Percentiles rank a stretch among this genome's conserved stretches.
These are phyloP conservation scores for Scenedesmus sp. DNA, from an alignment of 163 green algal genomes.

Conservation along the genomic window DNA sequence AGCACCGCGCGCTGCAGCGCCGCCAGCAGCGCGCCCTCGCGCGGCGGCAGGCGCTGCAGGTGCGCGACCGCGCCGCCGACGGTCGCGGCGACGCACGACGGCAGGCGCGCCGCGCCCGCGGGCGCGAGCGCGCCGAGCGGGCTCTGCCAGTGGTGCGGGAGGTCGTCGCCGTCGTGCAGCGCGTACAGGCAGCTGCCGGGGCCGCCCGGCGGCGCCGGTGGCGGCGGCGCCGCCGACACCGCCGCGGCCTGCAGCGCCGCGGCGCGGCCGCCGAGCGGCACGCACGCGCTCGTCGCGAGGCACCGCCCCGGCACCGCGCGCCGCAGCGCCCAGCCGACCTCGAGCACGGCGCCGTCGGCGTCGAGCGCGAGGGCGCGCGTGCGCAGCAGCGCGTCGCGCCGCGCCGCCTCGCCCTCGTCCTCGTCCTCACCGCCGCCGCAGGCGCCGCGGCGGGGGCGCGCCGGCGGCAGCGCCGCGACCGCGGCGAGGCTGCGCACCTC, in stretches of 20 bases:
- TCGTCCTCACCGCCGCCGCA: too few relatives aligned
- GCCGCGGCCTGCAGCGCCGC: neutral
- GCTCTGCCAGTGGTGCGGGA: constrained; percentile 11
- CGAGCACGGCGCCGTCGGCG: neutral
- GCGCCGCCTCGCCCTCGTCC: too few relatives aligned
- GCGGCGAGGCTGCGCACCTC: constrained; percentile 4
- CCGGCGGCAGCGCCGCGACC: constrained; percentile 20
- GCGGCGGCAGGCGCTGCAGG: neutral
- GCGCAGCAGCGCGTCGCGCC: too few relatives aligned
- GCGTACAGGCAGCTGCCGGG: neutral
- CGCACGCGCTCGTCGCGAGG: neutral
- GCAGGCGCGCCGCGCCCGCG: neutral
- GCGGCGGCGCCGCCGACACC: neutral
- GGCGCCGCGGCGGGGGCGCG: neutral
- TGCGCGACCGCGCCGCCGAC: neutral
- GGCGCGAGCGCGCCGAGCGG: neutral
- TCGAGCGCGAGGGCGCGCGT: constrained; percentile 16
- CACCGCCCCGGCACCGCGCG: neutral
- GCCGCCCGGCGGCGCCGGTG: neutral
- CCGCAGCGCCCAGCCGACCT: constrained; percentile 17
- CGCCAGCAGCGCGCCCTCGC: constrained; percentile 20
- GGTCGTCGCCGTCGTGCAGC: neutral
- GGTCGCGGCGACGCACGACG: neutral
- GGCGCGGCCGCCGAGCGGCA: constrained; percentile 4
- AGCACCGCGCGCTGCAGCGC: constrained; percentile 11